phyloP scores from a whole-genome alignment of 306 rosid genomes.

The Vicia sativa region DNA sequence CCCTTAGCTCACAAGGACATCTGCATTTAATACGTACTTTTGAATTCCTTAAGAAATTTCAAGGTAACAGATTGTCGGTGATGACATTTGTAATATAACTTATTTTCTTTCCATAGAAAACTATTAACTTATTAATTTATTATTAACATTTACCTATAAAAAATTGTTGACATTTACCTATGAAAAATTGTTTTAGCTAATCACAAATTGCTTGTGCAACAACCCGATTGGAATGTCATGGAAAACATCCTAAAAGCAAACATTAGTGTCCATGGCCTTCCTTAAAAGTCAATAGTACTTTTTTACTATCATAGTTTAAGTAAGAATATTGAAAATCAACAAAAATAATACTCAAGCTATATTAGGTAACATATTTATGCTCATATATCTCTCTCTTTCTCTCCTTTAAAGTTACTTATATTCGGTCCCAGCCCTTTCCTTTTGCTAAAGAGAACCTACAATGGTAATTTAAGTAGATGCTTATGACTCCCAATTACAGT shows the following conservation, averaged over 20 bases:
- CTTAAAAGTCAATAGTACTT: conserved; percentile 34
- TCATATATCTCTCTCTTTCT: conserved; percentile 32
- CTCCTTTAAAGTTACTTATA: conserved; percentile 36
- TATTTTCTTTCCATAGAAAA: no score
- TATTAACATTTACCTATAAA: no score
- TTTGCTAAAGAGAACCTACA: conserved; percentile 49
- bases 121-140: no score
- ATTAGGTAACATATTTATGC: conserved; percentile 43
- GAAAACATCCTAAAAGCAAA: conserved; percentile 39
- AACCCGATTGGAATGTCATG: conserved; percentile 25
- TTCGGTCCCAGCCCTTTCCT: conserved; percentile 46
- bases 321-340: conserved; percentile 44
- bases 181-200: neutral
- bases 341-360: conserved; percentile 36
- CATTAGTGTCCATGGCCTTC: conserved; percentile 36
- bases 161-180: no score
- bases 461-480: conserved; percentile 48
- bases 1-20: no score
- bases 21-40: no score
- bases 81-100: no score
- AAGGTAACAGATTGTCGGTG: no score
- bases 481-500: conserved; percentile 43
- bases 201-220: conserved; percentile 18
- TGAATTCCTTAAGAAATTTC: no score
- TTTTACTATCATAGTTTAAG: conserved; percentile 21